phyloP scores from a whole-genome alignment of 2,329 filamentous ascomycete genomes.

The Sarocladiaceae sp. region DNA sequence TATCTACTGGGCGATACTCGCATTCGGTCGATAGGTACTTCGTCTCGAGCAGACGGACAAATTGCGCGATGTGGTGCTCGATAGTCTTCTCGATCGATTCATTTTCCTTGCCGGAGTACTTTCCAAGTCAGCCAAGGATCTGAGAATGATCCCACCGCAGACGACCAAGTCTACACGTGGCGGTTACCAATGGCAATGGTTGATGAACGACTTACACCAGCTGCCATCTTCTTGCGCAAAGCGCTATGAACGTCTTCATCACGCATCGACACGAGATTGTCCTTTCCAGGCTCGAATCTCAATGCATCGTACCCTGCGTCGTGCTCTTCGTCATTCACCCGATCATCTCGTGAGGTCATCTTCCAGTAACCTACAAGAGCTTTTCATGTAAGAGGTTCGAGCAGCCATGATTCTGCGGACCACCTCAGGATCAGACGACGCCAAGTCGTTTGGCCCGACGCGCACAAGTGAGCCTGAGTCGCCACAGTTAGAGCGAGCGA shows the following conservation, averaged over 20 bases:
- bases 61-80: slow-evolving; percentile 36
- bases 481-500: neutral
- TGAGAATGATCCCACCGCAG: no score
- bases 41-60: slow-evolving; percentile 40
- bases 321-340: no score
- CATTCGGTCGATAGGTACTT: slow-evolving; percentile 33
- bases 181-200: neutral
- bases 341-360: neutral
- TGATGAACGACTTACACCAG: slow-evolving; percentile 28
- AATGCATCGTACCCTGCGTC: slow-evolving; percentile 33
- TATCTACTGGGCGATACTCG: slow-evolving; percentile 37
- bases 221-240: slow-evolving; percentile 39
- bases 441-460: slow-evolving; percentile 28
- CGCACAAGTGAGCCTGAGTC: slow-evolving; percentile 25
- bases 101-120: slow-evolving; percentile 49
- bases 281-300: slow-evolving; percentile 23
- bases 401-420: slow-evolving; percentile 25
- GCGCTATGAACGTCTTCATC: slow-evolving; percentile 33
- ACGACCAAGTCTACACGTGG: no score
- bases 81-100: slow-evolving; percentile 41
- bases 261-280: slow-evolving; percentile 25
- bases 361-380: slow-evolving; percentile 17
- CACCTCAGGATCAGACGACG: slow-evolving; percentile 27
- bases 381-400: slow-evolving; percentile 19
- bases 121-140: neutral